A percentile compares a stretch with the other conserved stretches of the same genome.
Evolutionary conservation across 495 filamentous ascomycete genomes (phyloP).

Genomic region (Viridothelium virens): DNA sequence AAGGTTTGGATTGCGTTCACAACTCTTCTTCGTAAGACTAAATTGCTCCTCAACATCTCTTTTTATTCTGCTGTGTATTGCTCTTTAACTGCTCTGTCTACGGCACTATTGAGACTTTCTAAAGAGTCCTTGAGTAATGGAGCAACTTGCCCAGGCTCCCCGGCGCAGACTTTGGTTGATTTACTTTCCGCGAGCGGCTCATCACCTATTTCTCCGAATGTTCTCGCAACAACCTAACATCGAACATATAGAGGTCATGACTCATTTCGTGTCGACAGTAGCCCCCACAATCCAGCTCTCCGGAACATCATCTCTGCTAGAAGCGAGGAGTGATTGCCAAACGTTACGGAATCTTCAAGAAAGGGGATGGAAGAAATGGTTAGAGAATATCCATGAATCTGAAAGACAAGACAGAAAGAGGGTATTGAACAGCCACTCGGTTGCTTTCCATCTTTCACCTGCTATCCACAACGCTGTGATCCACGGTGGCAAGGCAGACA

Average conservation of each 20-base stretch:
- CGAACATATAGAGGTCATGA: background rate
- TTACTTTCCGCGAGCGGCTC: constrained; percentile 1
- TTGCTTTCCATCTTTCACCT: background rate
- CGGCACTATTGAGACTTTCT: too few species aligned
- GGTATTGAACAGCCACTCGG: background rate
- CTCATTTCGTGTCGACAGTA: background rate
- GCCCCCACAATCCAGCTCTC: background rate
- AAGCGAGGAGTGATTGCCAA: background rate
- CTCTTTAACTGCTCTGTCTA: too few species aligned
- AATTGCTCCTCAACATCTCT: too few species aligned
- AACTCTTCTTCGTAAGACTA: too few species aligned
- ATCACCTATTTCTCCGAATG: constrained; percentile 7
- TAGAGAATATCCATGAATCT: background rate
- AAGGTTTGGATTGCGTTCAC: too few species aligned
- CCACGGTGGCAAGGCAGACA: background rate
- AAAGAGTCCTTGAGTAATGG: background rate
- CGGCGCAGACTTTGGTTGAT: background rate
- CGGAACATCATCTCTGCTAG: background rate
- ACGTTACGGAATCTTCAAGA: background rate
- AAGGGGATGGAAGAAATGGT: background rate
- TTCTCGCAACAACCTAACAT: background rate
- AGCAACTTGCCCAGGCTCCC: background rate
- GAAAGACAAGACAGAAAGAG: background rate
- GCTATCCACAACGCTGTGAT: background rate
- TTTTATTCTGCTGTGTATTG: background rate